Conservation (phyloP, 306 rosid genomes). For the Fagus crenata region DNA sequence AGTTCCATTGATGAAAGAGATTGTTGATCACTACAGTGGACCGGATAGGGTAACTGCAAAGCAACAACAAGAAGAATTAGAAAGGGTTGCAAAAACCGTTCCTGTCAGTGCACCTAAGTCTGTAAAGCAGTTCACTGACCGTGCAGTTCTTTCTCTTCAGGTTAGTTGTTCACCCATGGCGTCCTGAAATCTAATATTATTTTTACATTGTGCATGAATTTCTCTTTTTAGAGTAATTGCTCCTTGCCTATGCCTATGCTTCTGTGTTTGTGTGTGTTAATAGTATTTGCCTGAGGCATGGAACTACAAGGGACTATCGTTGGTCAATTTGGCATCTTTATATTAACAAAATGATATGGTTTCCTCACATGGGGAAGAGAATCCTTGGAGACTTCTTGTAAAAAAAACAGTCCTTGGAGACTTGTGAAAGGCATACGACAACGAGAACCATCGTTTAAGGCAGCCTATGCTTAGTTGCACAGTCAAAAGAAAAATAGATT, state of each 20-base stretch:
- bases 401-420: not conserved
- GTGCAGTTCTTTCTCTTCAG: slow-evolving; percentile 84
- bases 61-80: slow-evolving; percentile 72
- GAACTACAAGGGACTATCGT: not conserved
- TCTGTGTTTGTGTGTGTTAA: not conserved
- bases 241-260: slow-evolving; percentile 23
- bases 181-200: slow-evolving; percentile 19
- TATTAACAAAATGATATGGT: not conserved
- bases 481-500: not conserved
- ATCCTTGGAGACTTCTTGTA: not conserved
- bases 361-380: not conserved
- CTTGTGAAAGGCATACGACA: not conserved
- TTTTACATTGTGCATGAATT: slow-evolving; percentile 15
- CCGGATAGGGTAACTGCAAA: slow-evolving; percentile 88
- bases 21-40: slow-evolving; percentile 86
- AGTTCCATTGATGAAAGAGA: slow-evolving; percentile 78
- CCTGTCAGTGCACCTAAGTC: slow-evolving; percentile 73
- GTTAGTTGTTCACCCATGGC: slow-evolving; percentile 40
- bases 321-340: not conserved
- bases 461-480: not conserved
- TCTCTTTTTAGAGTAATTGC: slow-evolving; percentile 9
- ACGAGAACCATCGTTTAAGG: not conserved
- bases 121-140: slow-evolving; percentile 71
- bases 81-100: slow-evolving; percentile 81
- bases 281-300: not conserved